These are phyloP conservation scores for Amyloporia xantha DNA, from an alignment of 768 basidiomycete genomes.

Conservation along the genomic window DNA sequence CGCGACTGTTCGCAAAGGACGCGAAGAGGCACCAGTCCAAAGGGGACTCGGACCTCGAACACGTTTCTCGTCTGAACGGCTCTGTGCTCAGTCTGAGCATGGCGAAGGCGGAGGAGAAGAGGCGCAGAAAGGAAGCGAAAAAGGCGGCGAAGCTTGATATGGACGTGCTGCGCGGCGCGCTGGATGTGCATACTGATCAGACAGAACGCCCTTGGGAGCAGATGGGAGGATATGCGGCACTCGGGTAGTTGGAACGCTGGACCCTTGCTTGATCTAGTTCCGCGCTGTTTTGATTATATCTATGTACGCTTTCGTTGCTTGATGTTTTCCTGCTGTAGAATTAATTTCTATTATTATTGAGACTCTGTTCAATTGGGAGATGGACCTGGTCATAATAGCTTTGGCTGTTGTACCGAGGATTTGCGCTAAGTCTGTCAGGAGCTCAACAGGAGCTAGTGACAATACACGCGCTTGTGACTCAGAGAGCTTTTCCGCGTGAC, in stretches of 20 bases:
- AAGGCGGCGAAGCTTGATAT: not conserved
- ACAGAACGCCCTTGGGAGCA: not conserved
- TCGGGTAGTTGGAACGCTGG: not conserved
- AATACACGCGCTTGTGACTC: no score
- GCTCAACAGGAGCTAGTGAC: no score
- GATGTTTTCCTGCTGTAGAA: slow-evolving; percentile 1
- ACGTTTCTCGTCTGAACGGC: not conserved
- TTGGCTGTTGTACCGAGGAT: no score
- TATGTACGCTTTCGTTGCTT: slow-evolving; percentile 3
- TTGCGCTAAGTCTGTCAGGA: no score
- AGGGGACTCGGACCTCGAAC: not conserved
- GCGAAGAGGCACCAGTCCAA: not conserved
- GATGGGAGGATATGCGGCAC: not conserved
- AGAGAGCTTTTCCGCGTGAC: no score
- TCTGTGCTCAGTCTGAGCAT: slow-evolving; percentile 1
- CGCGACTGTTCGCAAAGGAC: slow-evolving; percentile 1
- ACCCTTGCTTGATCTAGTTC: not conserved
- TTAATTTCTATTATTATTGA: not conserved
- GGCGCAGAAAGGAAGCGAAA: slow-evolving; percentile 4
- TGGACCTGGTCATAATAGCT: no score
- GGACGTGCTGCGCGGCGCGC: not conserved
- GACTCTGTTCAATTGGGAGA: no score
- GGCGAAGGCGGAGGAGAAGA: slow-evolving; percentile 12
- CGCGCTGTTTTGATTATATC: slow-evolving; percentile 2
- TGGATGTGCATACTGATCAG: not conserved